Conservation (phyloP, 805 yeast species). For the Kregervanrija delftensis region DNA sequence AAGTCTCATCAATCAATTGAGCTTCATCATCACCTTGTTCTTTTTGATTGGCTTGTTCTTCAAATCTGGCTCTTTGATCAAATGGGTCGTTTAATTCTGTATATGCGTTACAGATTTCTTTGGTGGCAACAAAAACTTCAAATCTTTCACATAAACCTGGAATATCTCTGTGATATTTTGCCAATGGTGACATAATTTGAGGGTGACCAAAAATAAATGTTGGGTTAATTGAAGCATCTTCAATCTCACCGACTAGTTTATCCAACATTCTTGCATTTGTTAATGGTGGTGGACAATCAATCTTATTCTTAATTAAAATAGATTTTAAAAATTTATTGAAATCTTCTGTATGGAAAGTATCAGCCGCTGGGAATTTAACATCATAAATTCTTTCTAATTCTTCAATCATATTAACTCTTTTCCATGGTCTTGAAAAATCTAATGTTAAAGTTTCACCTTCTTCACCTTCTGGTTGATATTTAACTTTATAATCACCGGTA, state of each 20-base stretch:
- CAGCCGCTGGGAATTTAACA: slow-evolving; percentile 93
- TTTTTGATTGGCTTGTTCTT: slow-evolving; percentile 98
- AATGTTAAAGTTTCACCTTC: slow-evolving; percentile 71
- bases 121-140: slow-evolving; percentile 97
- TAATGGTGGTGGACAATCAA: slow-evolving; percentile 83
- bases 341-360: slow-evolving; percentile 87
- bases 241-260: slow-evolving; percentile 94
- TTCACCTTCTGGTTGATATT: slow-evolving; percentile 92
- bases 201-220: slow-evolving; percentile 98
- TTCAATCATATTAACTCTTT: slow-evolving; percentile 95
- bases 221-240: slow-evolving; percentile 92
- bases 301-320: slow-evolving; percentile 67
- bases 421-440: slow-evolving; percentile 96
- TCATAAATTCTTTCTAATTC: slow-evolving; percentile 81
- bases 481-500: slow-evolving; percentile 80
- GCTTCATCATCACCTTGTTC: slow-evolving; percentile 99
- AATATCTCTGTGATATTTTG: slow-evolving; percentile 85
- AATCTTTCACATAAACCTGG: slow-evolving; percentile 98
- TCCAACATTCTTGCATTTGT: slow-evolving; percentile 99
- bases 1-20: slow-evolving; percentile 90
- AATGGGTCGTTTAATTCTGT: slow-evolving; percentile 99
- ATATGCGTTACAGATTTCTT: slow-evolving; percentile 97
- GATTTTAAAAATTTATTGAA: slow-evolving; percentile 85
- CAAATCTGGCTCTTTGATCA: slow-evolving; percentile 95
- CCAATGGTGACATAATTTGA: slow-evolving; percentile 99